These are phyloP conservation scores for Euphorbia celastroides DNA, from an alignment of 441 rosid genomes.

Conservation along the genomic window DNA sequence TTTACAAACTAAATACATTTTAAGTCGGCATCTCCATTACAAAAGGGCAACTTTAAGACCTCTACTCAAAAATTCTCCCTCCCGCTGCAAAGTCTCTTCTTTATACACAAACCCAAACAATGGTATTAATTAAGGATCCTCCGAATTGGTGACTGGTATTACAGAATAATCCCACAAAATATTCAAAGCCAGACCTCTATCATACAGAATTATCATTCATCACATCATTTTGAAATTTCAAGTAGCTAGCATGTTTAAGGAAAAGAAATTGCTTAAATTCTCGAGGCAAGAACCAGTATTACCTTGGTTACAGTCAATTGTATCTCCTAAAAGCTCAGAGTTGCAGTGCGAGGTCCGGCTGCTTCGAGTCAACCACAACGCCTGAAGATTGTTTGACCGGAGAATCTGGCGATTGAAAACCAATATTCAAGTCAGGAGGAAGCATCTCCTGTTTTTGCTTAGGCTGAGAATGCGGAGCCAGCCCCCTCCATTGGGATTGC, in stretches of 20 bases:
- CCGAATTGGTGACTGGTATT: neutral
- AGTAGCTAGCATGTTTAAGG: neutral
- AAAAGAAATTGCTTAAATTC: neutral
- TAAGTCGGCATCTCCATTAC: constrained; percentile 22
- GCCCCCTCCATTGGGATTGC: constrained; percentile 59
- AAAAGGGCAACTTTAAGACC: too few relatives aligned
- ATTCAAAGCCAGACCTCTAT: constrained; percentile 10
- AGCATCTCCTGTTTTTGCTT: constrained; percentile 61
- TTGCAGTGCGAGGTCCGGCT: constrained; percentile 90
- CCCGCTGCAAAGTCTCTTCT: constrained; percentile 17
- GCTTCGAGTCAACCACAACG: constrained; percentile 67
- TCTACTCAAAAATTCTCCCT: too few relatives aligned
- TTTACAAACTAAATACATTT: neutral
- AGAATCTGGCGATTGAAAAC: constrained; percentile 87
- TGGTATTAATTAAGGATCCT: neutral
- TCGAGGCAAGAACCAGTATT: too few relatives aligned
- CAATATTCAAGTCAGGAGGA: constrained; percentile 86
- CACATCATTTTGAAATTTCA: constrained; percentile 14
- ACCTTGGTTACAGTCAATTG: too few relatives aligned
- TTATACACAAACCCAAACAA: constrained; percentile 6
- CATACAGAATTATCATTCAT: constrained; percentile 1
- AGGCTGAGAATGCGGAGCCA: constrained; percentile 46
- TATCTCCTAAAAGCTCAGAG: constrained; percentile 41
- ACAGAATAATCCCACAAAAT: neutral
- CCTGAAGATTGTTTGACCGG: constrained; percentile 74